A percentile compares a stretch with the other conserved stretches of the same genome.
These are phyloP conservation scores for Chaetothyriales sp. DNA, from an alignment of 2,329 filamentous ascomycete genomes.

Conservation along the genomic window DNA sequence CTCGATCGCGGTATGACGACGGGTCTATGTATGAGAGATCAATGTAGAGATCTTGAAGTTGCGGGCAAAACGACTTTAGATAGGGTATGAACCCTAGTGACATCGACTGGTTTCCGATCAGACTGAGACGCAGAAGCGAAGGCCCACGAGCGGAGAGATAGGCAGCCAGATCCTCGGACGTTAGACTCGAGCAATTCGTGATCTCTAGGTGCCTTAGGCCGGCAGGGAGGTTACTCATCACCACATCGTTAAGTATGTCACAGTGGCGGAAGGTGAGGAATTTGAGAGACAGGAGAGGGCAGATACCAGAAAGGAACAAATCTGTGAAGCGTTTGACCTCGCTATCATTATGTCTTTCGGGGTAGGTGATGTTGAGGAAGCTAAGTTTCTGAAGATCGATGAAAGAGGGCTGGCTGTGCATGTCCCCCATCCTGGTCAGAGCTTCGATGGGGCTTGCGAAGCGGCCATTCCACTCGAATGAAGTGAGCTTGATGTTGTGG, in stretches of 20 bases:
- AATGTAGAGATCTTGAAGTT: conserved; percentile 55
- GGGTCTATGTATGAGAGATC: conserved; percentile 65
- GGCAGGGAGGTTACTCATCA: conserved; percentile 54
- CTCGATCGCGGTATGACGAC: conserved; percentile 53
- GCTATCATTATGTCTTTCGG: conserved; percentile 9
- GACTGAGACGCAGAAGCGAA: conserved; percentile 49
- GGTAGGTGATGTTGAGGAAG: conserved; percentile 23
- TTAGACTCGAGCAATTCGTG: conserved; percentile 63
- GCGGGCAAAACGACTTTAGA: conserved; percentile 53
- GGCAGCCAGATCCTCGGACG: conserved; percentile 46
- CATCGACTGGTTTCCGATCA: conserved; percentile 68
- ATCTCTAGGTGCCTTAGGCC: conserved; percentile 54
- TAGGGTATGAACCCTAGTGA: conserved; percentile 57
- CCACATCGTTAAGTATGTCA: conserved; percentile 49
- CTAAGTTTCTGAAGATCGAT: conserved; percentile 22
- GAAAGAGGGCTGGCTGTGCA: conserved; percentile 46
- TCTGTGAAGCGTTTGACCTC: conserved; percentile 5
- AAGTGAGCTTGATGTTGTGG: conserved; percentile 30
- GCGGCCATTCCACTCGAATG: conserved; percentile 42
- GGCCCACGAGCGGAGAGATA: conserved; percentile 56
- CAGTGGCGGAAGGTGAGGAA: conserved; percentile 62
- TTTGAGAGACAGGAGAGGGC: conserved; percentile 43
- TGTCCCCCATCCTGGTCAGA: conserved; percentile 29
- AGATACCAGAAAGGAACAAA: conserved; percentile 24
- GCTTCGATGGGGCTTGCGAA: conserved; percentile 25